Base-by-base conservation (phyloP, 148 eudicot genomes). In the Dianthus caryophyllus region DNA sequence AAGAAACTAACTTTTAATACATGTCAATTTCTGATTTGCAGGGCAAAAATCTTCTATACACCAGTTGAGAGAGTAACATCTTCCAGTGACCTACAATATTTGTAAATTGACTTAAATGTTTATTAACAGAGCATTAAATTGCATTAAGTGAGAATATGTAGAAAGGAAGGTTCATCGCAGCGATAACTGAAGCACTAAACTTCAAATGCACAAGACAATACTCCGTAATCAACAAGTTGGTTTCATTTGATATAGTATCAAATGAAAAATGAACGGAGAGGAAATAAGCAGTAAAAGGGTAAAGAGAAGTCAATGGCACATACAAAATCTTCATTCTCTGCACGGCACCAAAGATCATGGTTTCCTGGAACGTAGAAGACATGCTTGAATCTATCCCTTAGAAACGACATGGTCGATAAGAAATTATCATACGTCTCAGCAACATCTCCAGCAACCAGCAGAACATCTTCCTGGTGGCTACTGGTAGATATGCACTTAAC, bases 341-440 rank as follows among this genome's bases (percentile, higher is more conserved):
- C 49, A 12, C 90, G 91, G 73, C 84, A 82, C 91, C 91, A 86
- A 53, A 86, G 82, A 74, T 86, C 91, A 76, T 86, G 91, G 73
- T 86, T 86, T 31, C 91, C 91, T 48, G 88, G 91, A 50, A 86
- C 91, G 68, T 49, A 86, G 73, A 86, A 80, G 46, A 84, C 88
- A 65, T 66, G 81, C 48, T 79, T 70, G 72, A 86, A 86, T 62
- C 78, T 82, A 43, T 76, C 78, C 71, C 57, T 82, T 74, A 86
- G 76, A 24, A 82, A 69, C 26, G 84, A 84, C 87, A 86, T 82
- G 55, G 91, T 80, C 46, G 68, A 66, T n/a, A 72, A 58, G 72
- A 86, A 86, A 44, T 67, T 78, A 48, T 75, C 74, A 67, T 61
- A 67, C 17, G 83, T 78, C 81, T 84, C 91, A 21, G 91, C 85